phyloP scores from a whole-genome alignment of 305 asterid genomes.

The Nicotiana rustica region DNA sequence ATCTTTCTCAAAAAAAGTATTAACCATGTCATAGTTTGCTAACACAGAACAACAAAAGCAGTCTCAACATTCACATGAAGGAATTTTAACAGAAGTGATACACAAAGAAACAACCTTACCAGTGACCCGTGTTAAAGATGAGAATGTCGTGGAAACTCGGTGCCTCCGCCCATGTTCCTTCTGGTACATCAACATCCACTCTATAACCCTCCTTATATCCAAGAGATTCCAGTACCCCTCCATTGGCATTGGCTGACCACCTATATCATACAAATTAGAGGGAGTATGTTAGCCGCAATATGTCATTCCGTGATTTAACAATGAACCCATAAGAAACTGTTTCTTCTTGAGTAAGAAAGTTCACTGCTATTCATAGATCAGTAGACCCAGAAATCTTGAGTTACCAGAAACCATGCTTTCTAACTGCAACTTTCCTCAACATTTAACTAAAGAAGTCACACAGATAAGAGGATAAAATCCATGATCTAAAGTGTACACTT shows the following conservation, averaged over 20 bases:
- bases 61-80: conserved; percentile 21
- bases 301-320: neutral
- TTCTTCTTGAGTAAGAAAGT: conserved; percentile 3
- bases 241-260: conserved; percentile 72
- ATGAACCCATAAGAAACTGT: neutral
- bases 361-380: neutral
- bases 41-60: conserved; percentile 16
- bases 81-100: neutral
- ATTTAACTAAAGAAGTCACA: neutral
- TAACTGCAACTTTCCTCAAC: neutral
- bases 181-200: conserved; percentile 92
- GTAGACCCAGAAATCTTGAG: neutral
- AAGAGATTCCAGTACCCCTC: conserved; percentile 79
- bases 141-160: conserved; percentile 78
- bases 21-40: neutral
- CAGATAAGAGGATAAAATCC: neutral
- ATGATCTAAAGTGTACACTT: neutral
- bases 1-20: neutral
- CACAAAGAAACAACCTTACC: conserved; percentile 54
- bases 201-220: conserved; percentile 93
- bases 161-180: conserved; percentile 89
- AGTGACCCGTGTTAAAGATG: conserved; percentile 93
- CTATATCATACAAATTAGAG: conserved; percentile 44
- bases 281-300: neutral
- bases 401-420: neutral